A percentile compares a stretch with the other conserved stretches of the same genome.
These are phyloP conservation scores for Setaria viridis DNA, from an alignment of 202 grass and related monocot species.

Conservation along the genomic window DNA sequence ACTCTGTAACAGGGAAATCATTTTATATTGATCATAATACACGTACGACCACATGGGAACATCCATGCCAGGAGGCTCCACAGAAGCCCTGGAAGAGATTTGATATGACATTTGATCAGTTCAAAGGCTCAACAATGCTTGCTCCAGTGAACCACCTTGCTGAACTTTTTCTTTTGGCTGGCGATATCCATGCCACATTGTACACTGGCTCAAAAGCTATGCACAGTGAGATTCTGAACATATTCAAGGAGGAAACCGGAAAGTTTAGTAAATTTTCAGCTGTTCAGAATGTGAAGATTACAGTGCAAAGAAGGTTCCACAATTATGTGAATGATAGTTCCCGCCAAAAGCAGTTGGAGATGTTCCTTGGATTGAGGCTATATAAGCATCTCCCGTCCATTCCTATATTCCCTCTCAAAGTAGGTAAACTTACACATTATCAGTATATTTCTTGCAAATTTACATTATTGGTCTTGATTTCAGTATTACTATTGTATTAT, in stretches of 20 bases:
- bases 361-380: slow-evolving; percentile 98
- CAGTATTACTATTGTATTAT: slow-evolving; percentile 28
- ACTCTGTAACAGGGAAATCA: slow-evolving; percentile 88
- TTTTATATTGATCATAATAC: slow-evolving; percentile 98
- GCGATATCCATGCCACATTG: slow-evolving; percentile 97
- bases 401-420: slow-evolving; percentile 85
- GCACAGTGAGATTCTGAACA: slow-evolving; percentile 99
- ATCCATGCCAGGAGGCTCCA: slow-evolving; percentile 79
- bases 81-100: slow-evolving; percentile 97
- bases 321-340: slow-evolving; percentile 91
- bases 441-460: slow-evolving; percentile 46
- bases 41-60: slow-evolving; percentile 87
- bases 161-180: slow-evolving; percentile 94
- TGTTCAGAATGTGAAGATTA: slow-evolving; percentile 98
- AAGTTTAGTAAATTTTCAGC: slow-evolving; percentile 93
- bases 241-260: slow-evolving; percentile 94
- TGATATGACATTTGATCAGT: slow-evolving; percentile 93
- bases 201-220: slow-evolving; percentile 99
- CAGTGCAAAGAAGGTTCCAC: slow-evolving; percentile 84
- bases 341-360: slow-evolving; percentile 96
- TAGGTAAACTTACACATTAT: slow-evolving; percentile 54
- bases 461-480: slow-evolving; percentile 42
- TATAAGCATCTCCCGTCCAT: slow-evolving; percentile 96
- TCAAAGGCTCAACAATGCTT: slow-evolving; percentile 93
- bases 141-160: slow-evolving; percentile 86